Evolutionary conservation across 129 eudicot species (phyloP), one percentile per base, ranked within the genome.

Genomic region (Mikania micrantha): DNA sequence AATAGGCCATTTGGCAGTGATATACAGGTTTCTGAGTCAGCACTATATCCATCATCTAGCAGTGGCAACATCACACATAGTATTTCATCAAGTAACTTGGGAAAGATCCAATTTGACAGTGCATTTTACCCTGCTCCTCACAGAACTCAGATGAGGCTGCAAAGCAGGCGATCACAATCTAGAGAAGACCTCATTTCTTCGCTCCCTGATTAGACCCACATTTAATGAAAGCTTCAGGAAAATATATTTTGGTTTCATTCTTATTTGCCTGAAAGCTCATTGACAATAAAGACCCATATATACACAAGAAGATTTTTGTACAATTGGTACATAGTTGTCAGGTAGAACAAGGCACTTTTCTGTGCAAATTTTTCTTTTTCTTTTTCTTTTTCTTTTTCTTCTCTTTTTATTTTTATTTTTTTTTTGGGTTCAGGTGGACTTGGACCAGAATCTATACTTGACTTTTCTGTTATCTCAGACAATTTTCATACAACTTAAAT

Each of bases 91-190:
- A 90, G 87, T 80, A 92, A 82, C 72, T 84, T 88, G 85, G 93
- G 93, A 34, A 88, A 87, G 53, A 74, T 87, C 80, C 96, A 86
- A 70, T 88, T 85, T 49, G 94, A 91, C 76, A 75, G 50, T 67
- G 80, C 81, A 60, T 83, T 83, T 72, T 81, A 95, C 40, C 74
- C 79, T 65, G 73, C 87, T 76, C 91, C 96, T 15, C 88, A 80
- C 69, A 74, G 96, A 79, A 63, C 87, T 70, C 91, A 88, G 56
- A 84, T 80, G 87, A 83, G 85, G 29, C 90, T 92, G 17, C 98
- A 92, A 71, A 92, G 98, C 74, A 74, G 98, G 72, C 80, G 96
- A 79, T 92, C 98, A 13, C 95, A 88, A 49, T 92, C 98, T 57
- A 84, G 96, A 70, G 98, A 88, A 75, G 98, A 92, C 73, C 98